phyloP scores from a whole-genome alignment of 805 yeast species.

The Spencermartinsiella europaea region DNA sequence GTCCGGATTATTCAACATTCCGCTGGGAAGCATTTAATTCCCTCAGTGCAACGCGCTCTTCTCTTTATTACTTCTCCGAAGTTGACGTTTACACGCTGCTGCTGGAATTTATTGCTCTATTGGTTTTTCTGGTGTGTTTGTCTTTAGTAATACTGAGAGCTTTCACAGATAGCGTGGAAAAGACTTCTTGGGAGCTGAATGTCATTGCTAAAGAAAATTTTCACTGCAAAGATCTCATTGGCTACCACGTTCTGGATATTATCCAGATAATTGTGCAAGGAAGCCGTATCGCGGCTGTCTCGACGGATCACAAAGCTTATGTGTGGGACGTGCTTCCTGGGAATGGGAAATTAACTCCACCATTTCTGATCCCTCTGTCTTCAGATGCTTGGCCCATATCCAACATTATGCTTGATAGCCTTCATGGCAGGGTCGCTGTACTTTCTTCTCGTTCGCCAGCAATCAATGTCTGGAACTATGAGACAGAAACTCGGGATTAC shows the following conservation, averaged over 20 bases:
- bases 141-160: neutral
- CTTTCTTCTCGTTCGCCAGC: conserved; percentile 7
- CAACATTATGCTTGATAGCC: conserved; percentile 17
- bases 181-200: neutral
- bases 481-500: conserved; percentile 4
- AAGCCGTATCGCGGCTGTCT: conserved; percentile 52
- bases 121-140: neutral
- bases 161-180: neutral
- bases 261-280: conserved; percentile 38
- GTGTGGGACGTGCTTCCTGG: conserved; percentile 44
- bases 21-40: neutral
- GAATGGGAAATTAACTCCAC: conserved; percentile 4
- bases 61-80: neutral
- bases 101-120: neutral
- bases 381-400: conserved; percentile 27
- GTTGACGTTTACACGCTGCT: neutral
- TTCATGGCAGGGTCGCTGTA: conserved; percentile 12
- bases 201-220: conserved; percentile 12
- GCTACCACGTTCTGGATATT: conserved; percentile 59
- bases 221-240: conserved; percentile 40
- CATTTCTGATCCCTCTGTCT: conserved; percentile 21
- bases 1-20: neutral
- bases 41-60: neutral
- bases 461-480: conserved; percentile 15
- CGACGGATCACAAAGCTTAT: conserved; percentile 64